phyloP scores from a whole-genome alignment of 2,329 filamentous ascomycete genomes.

The Exophiala calicioides region DNA sequence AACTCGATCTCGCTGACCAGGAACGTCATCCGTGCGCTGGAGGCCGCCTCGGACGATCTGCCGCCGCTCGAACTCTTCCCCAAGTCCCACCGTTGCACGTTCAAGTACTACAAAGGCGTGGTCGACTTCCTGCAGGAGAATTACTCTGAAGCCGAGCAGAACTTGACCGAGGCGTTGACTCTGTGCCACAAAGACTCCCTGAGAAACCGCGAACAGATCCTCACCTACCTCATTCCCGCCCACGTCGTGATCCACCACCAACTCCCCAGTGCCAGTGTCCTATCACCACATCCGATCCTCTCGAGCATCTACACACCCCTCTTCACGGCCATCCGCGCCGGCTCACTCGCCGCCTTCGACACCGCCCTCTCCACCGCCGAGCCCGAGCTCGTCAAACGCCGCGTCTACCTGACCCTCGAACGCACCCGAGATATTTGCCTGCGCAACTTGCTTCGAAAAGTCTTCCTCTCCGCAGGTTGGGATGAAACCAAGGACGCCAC shows the following conservation, averaged over 20 bases:
- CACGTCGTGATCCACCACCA: constrained; percentile 85
- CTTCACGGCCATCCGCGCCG: constrained; percentile 74
- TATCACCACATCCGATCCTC: constrained; percentile 74
- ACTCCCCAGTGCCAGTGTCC: constrained; percentile 70
- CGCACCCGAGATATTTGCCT: constrained; percentile 87
- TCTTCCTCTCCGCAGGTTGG: constrained; percentile 81
- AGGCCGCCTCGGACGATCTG: constrained; percentile 76
- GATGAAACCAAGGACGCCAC: constrained; percentile 73
- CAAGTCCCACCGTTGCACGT: constrained; percentile 87
- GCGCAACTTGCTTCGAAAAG: constrained; percentile 87
- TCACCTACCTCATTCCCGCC: constrained; percentile 93
- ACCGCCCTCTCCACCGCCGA: constrained; percentile 76
- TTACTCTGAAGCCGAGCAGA: constrained; percentile 78
- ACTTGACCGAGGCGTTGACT: constrained; percentile 78
- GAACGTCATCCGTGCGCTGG: constrained; percentile 81
- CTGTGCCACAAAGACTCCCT: constrained; percentile 72
- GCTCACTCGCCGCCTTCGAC: constrained; percentile 82
- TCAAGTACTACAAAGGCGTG: constrained; percentile 93
- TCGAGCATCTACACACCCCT: constrained; percentile 78
- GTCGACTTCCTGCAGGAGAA: constrained; percentile 94
- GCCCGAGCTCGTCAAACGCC: constrained; percentile 87
- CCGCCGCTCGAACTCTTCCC: constrained; percentile 78
- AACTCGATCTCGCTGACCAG: constrained; percentile 87
- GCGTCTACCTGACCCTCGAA: constrained; percentile 93
- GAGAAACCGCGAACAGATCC: constrained; percentile 84